Base-by-base conservation (phyloP, 805 yeast species). In the Debaryomyces prosopidis region DNA sequence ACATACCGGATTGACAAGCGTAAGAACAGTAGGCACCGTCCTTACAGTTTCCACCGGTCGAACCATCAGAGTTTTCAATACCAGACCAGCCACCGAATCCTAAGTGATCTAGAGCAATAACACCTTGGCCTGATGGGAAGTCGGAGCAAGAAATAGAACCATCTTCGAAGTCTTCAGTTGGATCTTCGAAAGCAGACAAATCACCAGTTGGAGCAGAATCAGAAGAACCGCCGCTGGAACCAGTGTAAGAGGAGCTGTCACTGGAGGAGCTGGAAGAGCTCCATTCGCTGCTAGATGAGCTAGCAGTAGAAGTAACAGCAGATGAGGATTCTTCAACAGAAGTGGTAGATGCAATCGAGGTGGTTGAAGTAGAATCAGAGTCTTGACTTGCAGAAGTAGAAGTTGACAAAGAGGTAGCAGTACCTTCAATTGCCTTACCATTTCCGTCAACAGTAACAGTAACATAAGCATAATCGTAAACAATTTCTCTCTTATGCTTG, bases 1-100 rank as follows among this genome's bases (percentile, higher is more conserved):
- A 89, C 96, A 89, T 89, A 80, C 98, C 99, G 36, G 97, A 83
- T 76, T 90, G 95, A 77, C 99, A 92, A 48, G 98, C 96, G 72
- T 92, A 92, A 48, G 98, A 92, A 75, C 99, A 92, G 83, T 88
- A 89, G 60, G 81, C 81, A 47, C 97, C 98, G 57, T 91, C 97
- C 51, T 74, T 66, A 78, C 99, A 92, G 39, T 79, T 60, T 42
- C 86, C 77, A 50, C 89, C 79, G 52, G 89, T 82, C 53, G 78
- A 73, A 48, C 77, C 79, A 52, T 79, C 76, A 45, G 70, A 66
- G 62, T 77, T 73, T 72, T 82, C 81, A 62, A 89, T 76, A 59
- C 92, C 89, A 43, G 95, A 78, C 81, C 82, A 86, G 57, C 96
- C 96, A 53, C 94, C 96, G 84, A 76, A 76, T 77, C 59, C 66